Percentiles rank a stretch among this genome's conserved stretches.
phyloP scores from a whole-genome alignment of 352 stramenopile genomes.

The Saprolegnia diclina region DNA sequence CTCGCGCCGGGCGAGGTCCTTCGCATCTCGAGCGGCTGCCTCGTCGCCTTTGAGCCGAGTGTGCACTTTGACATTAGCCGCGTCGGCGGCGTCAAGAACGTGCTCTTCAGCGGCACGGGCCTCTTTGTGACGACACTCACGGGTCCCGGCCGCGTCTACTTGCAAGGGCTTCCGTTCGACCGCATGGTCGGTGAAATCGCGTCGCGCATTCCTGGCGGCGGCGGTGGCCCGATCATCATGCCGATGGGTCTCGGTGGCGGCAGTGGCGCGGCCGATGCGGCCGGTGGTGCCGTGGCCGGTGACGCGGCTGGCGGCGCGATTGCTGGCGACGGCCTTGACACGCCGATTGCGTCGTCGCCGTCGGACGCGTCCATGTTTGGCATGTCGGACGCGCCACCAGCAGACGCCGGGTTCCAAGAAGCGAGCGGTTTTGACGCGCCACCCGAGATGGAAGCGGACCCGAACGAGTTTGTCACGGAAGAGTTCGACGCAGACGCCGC shows the following conservation, averaged over 20 bases:
- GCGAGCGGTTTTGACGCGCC: slow-evolving; percentile 27
- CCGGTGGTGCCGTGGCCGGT: slow-evolving; percentile 28
- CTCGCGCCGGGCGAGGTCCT: slow-evolving; percentile 84
- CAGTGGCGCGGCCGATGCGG: slow-evolving; percentile 36
- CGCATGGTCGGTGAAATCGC: slow-evolving; percentile 91
- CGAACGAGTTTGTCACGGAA: slow-evolving; percentile 30
- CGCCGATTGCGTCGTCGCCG: background rate
- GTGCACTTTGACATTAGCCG: slow-evolving; percentile 90
- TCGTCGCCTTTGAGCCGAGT: slow-evolving; percentile 86
- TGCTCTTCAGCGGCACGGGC: slow-evolving; percentile 91
- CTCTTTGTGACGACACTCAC: slow-evolving; percentile 93
- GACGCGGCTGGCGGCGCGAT: slow-evolving; percentile 24
- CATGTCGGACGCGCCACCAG: background rate
- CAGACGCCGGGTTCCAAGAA: slow-evolving; percentile 4
- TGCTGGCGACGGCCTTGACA: slow-evolving; percentile 26
- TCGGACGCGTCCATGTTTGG: slow-evolving; percentile 22
- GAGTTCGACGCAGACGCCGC: slow-evolving; percentile 26
- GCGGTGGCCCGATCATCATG: slow-evolving; percentile 77
- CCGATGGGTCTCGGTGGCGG: slow-evolving; percentile 76
- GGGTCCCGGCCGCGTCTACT: slow-evolving; percentile 84
- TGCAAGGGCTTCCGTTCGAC: slow-evolving; percentile 90
- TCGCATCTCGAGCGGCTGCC: slow-evolving; percentile 86
- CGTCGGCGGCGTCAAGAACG: slow-evolving; percentile 90
- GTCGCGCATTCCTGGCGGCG: slow-evolving; percentile 67
- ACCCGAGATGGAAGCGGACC: slow-evolving; percentile 22